Conservation (phyloP, 805 yeast genomes). For the Tanozyma kutaoensis region DNA sequence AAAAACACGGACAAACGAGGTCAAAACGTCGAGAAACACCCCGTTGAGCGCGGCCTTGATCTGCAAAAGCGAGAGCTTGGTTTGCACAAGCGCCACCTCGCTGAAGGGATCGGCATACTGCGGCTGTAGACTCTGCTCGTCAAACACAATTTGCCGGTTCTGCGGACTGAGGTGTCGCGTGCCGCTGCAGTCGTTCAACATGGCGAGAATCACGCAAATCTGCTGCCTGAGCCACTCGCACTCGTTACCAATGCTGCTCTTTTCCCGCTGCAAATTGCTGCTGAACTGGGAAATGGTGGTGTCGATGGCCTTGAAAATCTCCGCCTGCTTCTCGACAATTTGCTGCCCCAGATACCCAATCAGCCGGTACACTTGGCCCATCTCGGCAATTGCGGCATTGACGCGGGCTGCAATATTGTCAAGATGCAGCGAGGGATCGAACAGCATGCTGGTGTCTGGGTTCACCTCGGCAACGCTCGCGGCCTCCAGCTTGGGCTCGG, state of each 20-base stretch:
- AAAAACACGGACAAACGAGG: conserved; percentile 16
- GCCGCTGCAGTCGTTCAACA: conserved; percentile 23
- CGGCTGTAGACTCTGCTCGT: conserved; percentile 9
- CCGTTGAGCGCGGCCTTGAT: conserved; percentile 17
- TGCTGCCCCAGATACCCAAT: conserved; percentile 45
- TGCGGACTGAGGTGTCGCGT: conserved; percentile 7
- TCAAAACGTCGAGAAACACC: conserved; percentile 21
- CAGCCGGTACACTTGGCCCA: conserved; percentile 33
- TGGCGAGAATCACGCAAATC: conserved; percentile 22
- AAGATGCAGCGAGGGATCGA: too few relatives aligned
- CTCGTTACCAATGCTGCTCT: conserved; percentile 22
- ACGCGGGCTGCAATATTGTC: background rate
- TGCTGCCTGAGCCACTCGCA: conserved; percentile 34
- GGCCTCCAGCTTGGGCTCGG: too few relatives aligned
- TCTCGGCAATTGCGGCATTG: conserved; percentile 9
- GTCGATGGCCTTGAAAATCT: conserved; percentile 24
- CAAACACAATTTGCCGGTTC: conserved; percentile 19
- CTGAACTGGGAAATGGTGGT: conserved; percentile 26
- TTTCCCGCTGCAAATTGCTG: conserved; percentile 17
- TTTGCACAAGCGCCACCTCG: conserved; percentile 10
- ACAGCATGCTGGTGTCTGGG: too few relatives aligned
- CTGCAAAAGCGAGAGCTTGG: conserved; percentile 16
- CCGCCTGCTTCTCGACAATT: conserved; percentile 12
- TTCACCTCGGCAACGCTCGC: too few relatives aligned
- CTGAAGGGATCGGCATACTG: conserved; percentile 17